phyloP scores from a whole-genome alignment of 805 yeast genomes.

The Cyberlindnera veronae region DNA sequence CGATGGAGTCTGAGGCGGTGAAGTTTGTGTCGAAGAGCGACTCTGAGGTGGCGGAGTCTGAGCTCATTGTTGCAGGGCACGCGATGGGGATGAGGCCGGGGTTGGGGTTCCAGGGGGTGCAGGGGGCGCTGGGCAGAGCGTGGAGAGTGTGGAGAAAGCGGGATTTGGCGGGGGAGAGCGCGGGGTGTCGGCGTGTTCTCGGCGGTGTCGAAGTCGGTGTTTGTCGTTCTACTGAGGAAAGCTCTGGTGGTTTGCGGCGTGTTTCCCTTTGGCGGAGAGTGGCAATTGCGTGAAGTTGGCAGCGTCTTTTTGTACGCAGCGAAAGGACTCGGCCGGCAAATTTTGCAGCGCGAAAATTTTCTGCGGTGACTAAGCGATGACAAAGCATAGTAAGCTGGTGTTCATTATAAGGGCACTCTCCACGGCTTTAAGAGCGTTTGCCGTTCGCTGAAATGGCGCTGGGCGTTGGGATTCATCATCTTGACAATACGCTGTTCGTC shows the following conservation, averaged over 20 bases:
- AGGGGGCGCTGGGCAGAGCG: neutral
- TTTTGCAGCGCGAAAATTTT: constrained; percentile 6
- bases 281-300: neutral
- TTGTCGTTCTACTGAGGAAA: too few species aligned
- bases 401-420: constrained; percentile 16
- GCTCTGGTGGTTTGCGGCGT: too few species aligned
- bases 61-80: constrained; percentile 6
- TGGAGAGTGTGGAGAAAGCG: neutral
- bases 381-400: neutral
- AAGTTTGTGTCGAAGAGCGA: constrained; percentile 26
- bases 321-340: constrained; percentile 1
- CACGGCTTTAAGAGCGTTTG: constrained; percentile 4
- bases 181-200: too few species aligned
- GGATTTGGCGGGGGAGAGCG: too few species aligned
- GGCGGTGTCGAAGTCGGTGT: neutral
- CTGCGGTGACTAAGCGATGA: constrained; percentile 1
- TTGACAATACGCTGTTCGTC: constrained; percentile 12
- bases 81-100: constrained; percentile 3
- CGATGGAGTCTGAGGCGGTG: constrained; percentile 15
- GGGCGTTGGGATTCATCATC: constrained; percentile 12
- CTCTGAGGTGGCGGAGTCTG: constrained; percentile 18
- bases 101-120: neutral
- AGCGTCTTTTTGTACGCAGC: neutral
- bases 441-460: constrained; percentile 5
- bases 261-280: too few species aligned